phyloP scores from a whole-genome alignment of 129 eudicot species.

The Centrapalus pauciflorus region DNA sequence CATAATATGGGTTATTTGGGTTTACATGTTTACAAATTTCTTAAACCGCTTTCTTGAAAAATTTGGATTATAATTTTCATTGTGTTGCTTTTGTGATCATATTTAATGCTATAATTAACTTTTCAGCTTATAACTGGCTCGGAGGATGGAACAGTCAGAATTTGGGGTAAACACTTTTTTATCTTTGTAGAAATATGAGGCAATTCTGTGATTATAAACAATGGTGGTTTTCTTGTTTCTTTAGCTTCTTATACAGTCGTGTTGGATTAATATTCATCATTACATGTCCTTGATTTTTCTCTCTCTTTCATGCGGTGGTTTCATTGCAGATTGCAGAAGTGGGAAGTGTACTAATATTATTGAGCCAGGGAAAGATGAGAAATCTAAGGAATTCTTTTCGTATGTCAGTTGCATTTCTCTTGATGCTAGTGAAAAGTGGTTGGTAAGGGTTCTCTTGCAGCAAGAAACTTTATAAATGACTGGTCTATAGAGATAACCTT shows the following conservation, averaged over 20 bases:
- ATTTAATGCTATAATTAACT: too few species aligned
- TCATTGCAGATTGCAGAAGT: slow-evolving; percentile 68
- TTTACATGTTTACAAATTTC: too few species aligned
- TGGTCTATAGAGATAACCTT: not conserved
- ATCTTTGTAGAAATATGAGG: too few species aligned
- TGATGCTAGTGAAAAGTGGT: slow-evolving; percentile 96
- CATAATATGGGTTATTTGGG: too few species aligned
- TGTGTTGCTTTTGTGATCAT: too few species aligned
- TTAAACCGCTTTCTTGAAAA: too few species aligned
- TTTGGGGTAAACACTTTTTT: slow-evolving; percentile 69
- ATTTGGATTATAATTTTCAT: too few species aligned
- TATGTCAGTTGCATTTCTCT: slow-evolving; percentile 82
- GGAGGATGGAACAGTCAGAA: slow-evolving; percentile 91
- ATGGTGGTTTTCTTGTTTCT: not conserved
- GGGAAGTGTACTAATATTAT: slow-evolving; percentile 74
- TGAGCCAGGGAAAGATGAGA: slow-evolving; percentile 44
- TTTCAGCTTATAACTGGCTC: slow-evolving; percentile 91
- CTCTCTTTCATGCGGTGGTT: slow-evolving; percentile 15
- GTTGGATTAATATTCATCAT: too few species aligned
- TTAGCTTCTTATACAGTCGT: not conserved
- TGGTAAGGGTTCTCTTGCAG: slow-evolving; percentile 64
- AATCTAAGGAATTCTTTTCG: slow-evolving; percentile 37
- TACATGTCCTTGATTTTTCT: too few species aligned
- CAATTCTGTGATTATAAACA: not conserved
- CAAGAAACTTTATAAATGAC: not conserved